phyloP scores from a whole-genome alignment of 306 rosid genomes.

The Fragaria nilgerrensis region DNA sequence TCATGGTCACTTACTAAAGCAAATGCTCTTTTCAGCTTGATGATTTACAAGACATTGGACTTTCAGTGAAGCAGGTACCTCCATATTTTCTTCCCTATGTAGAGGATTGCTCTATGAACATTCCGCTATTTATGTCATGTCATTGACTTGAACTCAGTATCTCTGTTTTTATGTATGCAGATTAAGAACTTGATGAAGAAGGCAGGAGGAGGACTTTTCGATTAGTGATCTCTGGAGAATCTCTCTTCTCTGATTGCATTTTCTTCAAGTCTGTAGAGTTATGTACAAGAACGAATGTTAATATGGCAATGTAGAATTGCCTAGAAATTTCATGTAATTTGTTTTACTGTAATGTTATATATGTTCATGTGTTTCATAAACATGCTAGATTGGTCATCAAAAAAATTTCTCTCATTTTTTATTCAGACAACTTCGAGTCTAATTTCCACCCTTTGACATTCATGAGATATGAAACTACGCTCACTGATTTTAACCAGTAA shows the following conservation, averaged over 20 bases:
- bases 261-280: background rate
- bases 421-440: background rate
- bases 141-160: background rate
- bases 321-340: background rate
- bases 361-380: background rate
- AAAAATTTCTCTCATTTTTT: background rate
- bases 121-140: background rate
- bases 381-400: background rate
- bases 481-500: no score
- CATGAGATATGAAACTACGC: no score
- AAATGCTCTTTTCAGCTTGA: conserved; percentile 53
- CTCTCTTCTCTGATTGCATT: background rate
- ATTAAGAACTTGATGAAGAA: conserved; percentile 55
- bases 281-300: background rate
- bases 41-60: conserved; percentile 77
- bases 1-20: background rate
- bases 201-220: conserved; percentile 55
- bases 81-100: background rate
- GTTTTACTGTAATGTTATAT: background rate
- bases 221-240: conserved; percentile 19
- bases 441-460: background rate
- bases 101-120: background rate
- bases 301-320: conserved; percentile 47
- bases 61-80: conserved; percentile 75
- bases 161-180: conserved; percentile 33